Percentiles rank a stretch among this genome's conserved stretches.
phyloP scores from a whole-genome alignment of 2,329 filamentous ascomycete species.

The Rhynchosporium graminicola region DNA sequence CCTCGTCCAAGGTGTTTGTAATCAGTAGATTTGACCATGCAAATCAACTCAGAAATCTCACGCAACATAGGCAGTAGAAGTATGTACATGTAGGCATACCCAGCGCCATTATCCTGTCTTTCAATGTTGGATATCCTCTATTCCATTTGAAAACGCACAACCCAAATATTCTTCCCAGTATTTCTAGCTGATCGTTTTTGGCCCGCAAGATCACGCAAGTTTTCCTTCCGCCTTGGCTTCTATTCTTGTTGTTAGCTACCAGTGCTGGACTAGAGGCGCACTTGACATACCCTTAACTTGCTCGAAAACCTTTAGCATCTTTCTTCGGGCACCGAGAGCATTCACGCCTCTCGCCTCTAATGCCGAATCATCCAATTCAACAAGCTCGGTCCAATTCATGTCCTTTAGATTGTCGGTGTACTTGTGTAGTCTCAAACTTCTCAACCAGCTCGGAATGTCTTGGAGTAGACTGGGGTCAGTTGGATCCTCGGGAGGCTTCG shows the following conservation, averaged over 20 bases:
- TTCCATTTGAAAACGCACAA: slow-evolving; percentile 4
- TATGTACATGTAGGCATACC: slow-evolving; percentile 14
- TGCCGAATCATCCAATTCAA: slow-evolving; percentile 90
- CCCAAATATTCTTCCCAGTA: slow-evolving; percentile 7
- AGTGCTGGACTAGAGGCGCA: background rate
- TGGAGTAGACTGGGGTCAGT: slow-evolving; percentile 87
- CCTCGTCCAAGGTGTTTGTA: slow-evolving; percentile 1
- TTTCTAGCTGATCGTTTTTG: background rate
- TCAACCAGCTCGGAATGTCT: slow-evolving; percentile 94
- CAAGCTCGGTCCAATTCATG: slow-evolving; percentile 90
- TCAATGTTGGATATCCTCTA: slow-evolving; percentile 7
- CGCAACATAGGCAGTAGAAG: slow-evolving; percentile 19
- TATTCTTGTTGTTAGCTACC: slow-evolving; percentile 42
- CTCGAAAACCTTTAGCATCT: slow-evolving; percentile 99
- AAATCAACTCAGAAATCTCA: slow-evolving; percentile 22
- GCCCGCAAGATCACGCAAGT: slow-evolving; percentile 42
- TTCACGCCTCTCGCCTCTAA: slow-evolving; percentile 93
- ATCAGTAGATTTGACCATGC: slow-evolving; percentile 16
- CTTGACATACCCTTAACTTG: slow-evolving; percentile 74
- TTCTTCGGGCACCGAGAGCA: slow-evolving; percentile 88
- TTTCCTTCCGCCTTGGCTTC: slow-evolving; percentile 77
- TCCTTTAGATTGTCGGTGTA: slow-evolving; percentile 99
- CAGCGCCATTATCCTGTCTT: slow-evolving; percentile 14
- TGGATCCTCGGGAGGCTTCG: slow-evolving; percentile 96
- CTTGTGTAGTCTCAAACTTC: slow-evolving; percentile 93